These are phyloP conservation scores for Capronia epimyces DNA, from an alignment of 2,329 filamentous ascomycete species.

Conservation along the genomic window DNA sequence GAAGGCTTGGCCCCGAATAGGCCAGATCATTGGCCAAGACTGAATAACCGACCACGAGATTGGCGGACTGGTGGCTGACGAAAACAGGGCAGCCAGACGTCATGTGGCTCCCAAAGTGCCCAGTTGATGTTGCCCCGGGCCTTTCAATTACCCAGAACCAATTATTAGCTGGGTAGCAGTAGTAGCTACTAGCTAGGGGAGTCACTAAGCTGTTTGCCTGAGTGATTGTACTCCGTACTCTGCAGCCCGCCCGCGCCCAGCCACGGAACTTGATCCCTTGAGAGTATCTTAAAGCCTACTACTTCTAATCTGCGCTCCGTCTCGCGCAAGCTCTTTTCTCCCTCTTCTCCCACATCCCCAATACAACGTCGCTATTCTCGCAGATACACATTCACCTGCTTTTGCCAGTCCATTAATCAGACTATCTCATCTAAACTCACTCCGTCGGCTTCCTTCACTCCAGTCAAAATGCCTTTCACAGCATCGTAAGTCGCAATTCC, in stretches of 20 bases:
- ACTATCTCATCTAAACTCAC: neutral
- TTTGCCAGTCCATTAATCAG: neutral
- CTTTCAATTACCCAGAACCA: neutral
- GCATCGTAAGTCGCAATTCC: slow-evolving; percentile 41
- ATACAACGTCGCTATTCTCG: neutral
- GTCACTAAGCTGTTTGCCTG: neutral
- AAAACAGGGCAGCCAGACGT: neutral
- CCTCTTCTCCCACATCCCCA: neutral
- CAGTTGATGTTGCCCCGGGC: neutral
- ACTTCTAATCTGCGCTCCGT: neutral
- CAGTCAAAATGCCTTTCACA: slow-evolving; percentile 44
- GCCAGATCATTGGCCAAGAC: neutral
- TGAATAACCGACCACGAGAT: too few relatives aligned
- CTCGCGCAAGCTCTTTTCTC: neutral
- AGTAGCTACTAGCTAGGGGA: neutral
- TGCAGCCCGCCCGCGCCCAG: neutral
- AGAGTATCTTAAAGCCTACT: neutral
- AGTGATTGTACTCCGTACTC: too few relatives aligned
- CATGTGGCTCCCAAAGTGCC: neutral
- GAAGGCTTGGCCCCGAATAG: neutral
- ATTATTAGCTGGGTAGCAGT: too few relatives aligned
- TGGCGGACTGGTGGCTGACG: neutral
- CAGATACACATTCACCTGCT: neutral
- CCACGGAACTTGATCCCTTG: neutral
- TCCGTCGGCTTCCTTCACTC: neutral